These are phyloP conservation scores for Lippia alba DNA, from an alignment of 305 asterid genomes.

Conservation along the genomic window DNA sequence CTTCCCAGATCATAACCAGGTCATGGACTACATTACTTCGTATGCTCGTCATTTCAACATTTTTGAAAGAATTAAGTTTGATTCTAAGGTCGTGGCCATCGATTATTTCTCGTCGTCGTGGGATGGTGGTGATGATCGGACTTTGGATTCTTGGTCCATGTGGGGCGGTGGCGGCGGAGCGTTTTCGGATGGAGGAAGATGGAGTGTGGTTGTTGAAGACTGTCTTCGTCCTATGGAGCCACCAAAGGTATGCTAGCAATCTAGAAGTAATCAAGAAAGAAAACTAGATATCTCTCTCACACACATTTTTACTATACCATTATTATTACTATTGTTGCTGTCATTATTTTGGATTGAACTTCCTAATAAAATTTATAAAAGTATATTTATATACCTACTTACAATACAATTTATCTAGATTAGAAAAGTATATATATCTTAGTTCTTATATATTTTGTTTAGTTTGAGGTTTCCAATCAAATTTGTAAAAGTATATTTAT, in stretches of 20 bases:
- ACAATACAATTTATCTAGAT: too few species aligned
- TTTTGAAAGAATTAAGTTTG: conserved; percentile 39
- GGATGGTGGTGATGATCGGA: conserved; percentile 14
- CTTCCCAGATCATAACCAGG: conserved; percentile 55
- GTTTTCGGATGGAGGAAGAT: conserved; percentile 48
- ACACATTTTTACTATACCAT: too few species aligned
- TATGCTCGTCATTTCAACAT: conserved; percentile 56
- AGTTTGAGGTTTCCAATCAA: too few species aligned
- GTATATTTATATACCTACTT: too few species aligned
- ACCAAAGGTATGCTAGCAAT: conserved; percentile 34
- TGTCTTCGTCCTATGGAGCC: conserved; percentile 31
- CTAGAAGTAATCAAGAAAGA: too few species aligned
- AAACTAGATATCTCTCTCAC: too few species aligned
- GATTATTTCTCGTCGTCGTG: conserved; percentile 30
- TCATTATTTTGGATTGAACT: too few species aligned
- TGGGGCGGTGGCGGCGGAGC: conserved; percentile 60
- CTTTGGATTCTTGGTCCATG: conserved; percentile 31
- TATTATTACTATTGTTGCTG: too few species aligned
- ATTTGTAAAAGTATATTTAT: too few species aligned
- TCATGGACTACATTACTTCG: conserved; percentile 49
- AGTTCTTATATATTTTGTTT: too few species aligned
- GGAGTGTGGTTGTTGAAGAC: conserved; percentile 55
- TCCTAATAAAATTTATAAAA: too few species aligned
- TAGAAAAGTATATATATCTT: too few species aligned
- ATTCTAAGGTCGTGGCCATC: conserved; percentile 44